Percentiles rank a stretch among this genome's conserved stretches.
Conservation (phyloP, 1,284 basidiomycete genomes). For the Ustilago lituana region DNA sequence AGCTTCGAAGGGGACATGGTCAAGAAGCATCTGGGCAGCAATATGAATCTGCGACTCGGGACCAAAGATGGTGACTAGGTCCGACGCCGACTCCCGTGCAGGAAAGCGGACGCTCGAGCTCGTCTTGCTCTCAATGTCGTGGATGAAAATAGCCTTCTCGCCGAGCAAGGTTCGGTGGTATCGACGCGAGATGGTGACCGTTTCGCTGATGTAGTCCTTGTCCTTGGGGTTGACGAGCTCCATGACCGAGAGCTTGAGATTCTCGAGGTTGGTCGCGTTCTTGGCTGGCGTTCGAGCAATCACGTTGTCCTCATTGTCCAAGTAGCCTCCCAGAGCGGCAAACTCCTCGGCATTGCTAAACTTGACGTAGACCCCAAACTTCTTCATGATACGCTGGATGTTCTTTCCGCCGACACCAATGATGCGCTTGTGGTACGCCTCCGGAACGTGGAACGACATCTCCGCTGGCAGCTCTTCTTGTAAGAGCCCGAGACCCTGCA, state of each 20-base stretch:
- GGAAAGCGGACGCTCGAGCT: constrained; percentile 94
- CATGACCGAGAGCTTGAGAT: constrained; percentile 95
- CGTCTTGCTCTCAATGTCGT: constrained; percentile 95
- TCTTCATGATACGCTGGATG: constrained; percentile 99
- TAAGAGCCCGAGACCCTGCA: constrained; percentile 87
- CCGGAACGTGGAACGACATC: constrained; percentile 97
- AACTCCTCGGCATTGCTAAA: constrained; percentile 99
- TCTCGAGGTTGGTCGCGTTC: constrained; percentile 94
- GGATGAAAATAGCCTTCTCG: constrained; percentile 96
- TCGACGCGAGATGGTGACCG: constrained; percentile 87
- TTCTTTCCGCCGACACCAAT: constrained; percentile 98
- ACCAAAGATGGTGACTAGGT: constrained; percentile 90
- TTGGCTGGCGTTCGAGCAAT: constrained; percentile 96
- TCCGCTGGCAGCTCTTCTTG: constrained; percentile 99
- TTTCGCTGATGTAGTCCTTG: constrained; percentile 94
- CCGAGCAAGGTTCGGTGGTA: constrained; percentile 94
- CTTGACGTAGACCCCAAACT: constrained; percentile 98
- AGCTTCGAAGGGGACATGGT: constrained; percentile 96
- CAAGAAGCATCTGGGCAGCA: constrained; percentile 90
- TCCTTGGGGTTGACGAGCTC: constrained; percentile 97
- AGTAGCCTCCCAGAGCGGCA: constrained; percentile 90
- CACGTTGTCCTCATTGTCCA: constrained; percentile 98
- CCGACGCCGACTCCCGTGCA: constrained; percentile 91
- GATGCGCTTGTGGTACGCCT: constrained; percentile 98
- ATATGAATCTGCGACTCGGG: constrained; percentile 97